Evolutionary conservation across 352 stramenopile genomes (phyloP).

Genomic region (Aphanomyces euteiches): DNA sequence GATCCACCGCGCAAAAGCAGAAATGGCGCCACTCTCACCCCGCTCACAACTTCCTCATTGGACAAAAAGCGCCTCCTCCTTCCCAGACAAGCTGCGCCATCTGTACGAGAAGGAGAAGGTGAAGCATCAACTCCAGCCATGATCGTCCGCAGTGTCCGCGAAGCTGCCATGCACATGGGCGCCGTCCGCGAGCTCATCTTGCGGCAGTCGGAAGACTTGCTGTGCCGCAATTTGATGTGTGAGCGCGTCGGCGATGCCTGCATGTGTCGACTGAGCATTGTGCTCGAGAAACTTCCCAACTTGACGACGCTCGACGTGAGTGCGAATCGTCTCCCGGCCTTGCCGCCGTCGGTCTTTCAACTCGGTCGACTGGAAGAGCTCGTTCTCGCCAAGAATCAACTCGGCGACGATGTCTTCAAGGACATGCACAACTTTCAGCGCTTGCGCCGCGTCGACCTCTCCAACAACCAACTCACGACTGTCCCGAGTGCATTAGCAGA

Average conservation of each 20-base stretch:
- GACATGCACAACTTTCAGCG: slow-evolving; percentile 36
- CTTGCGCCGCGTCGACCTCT: slow-evolving; percentile 58
- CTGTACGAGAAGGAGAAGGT: slow-evolving; percentile 1
- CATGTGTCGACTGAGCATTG: slow-evolving; percentile 74
- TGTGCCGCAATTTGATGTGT: slow-evolving; percentile 92
- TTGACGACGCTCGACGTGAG: slow-evolving; percentile 70
- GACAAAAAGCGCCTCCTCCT: slow-evolving; percentile 1
- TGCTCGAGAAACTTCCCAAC: slow-evolving; percentile 64
- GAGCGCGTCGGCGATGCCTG: slow-evolving; percentile 84
- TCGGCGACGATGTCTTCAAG: slow-evolving; percentile 32
- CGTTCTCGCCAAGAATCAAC: slow-evolving; percentile 60
- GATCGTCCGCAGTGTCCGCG: slow-evolving; percentile 50
- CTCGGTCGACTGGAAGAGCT: slow-evolving; percentile 55
- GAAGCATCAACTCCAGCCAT: background rate
- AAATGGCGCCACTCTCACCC: background rate
- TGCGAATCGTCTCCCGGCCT: slow-evolving; percentile 62
- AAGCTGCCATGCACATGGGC: slow-evolving; percentile 54
- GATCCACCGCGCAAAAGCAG: background rate
- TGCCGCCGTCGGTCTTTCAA: slow-evolving; percentile 77
- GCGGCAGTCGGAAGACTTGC: slow-evolving; percentile 68
- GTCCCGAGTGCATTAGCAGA: slow-evolving; percentile 44
- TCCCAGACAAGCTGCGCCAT: slow-evolving; percentile 22
- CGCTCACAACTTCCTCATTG: background rate
- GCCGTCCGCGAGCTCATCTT: slow-evolving; percentile 64
- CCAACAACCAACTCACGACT: slow-evolving; percentile 57